phyloP scores from a whole-genome alignment of 495 filamentous ascomycete genomes.

The Penicillium egyptiacum region DNA sequence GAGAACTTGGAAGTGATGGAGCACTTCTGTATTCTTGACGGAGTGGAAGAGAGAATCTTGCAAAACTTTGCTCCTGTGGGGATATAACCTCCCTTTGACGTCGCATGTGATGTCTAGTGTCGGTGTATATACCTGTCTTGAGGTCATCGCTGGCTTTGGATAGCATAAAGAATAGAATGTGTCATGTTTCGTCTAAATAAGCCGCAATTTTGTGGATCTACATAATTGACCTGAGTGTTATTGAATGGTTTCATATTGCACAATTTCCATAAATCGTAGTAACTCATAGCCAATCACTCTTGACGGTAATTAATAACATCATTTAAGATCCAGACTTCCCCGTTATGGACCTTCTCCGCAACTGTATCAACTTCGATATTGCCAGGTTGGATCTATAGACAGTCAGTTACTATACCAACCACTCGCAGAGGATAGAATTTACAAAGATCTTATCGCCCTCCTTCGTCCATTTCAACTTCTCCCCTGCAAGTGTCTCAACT shows the following conservation, averaged over 20 bases:
- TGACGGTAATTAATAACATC: constrained; percentile 60
- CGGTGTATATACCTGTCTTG: constrained; percentile 15
- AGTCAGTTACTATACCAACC: constrained; percentile 9
- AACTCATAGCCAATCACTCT: constrained; percentile 8
- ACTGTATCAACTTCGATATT: constrained; percentile 71
- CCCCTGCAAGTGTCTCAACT: constrained; percentile 66
- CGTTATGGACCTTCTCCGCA: constrained; percentile 74
- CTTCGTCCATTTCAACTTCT: constrained; percentile 77
- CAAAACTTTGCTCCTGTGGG: constrained; percentile 38
- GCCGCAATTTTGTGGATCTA: not conserved
- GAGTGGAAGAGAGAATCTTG: constrained; percentile 81
- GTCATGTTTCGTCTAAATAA: not conserved
- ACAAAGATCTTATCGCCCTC: constrained; percentile 73
- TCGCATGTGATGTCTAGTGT: constrained; percentile 5
- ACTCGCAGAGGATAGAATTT: constrained; percentile 29
- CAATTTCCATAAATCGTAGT: constrained; percentile 21
- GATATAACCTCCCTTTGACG: constrained; percentile 15
- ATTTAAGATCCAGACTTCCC: constrained; percentile 79
- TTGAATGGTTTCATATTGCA: not conserved
- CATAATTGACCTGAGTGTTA: not conserved
- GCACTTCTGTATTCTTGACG: constrained; percentile 85
- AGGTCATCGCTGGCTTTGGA: constrained; percentile 12
- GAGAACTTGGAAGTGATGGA: constrained; percentile 95
- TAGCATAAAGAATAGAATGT: constrained; percentile 17
- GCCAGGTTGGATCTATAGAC: constrained; percentile 71